Evolutionary conservation across 2,329 filamentous ascomycete species (phyloP), one percentile per base, ranked within the genome.

Genomic region (Alternaria infectoria): DNA sequence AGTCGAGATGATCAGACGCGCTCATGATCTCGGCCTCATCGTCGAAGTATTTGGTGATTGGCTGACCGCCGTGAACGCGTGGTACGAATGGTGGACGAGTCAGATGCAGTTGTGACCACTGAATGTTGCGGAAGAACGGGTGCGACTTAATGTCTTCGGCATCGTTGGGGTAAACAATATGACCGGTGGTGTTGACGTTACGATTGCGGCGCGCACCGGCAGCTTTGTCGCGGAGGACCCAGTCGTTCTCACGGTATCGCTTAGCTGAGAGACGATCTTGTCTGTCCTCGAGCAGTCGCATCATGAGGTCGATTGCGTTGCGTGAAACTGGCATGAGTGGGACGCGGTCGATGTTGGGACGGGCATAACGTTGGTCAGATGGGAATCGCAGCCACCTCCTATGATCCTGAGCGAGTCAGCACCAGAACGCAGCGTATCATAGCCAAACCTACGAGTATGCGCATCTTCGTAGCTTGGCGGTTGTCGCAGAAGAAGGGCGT

Each of bases 141-240:
- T 98, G 96, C 4, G 86, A 81, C 77, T 96, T 97, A 83, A 98
- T 96, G 59, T 97, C 93, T 67, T 92, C 88, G 2, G 92, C 94
- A 73, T 97, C 94, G 65, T 96, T 87, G 0, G 91, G 84, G 72
- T 93, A 95, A 5, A 98, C 94, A 58, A 91, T 90, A 30, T 88
- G 84, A 28, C 85, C 83, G 59, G 80, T 80, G 63, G 84, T 80
- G 69, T 64, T 74, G 66, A 62, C 64, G 64, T 71, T 78, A 51
- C 74, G 73, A 19, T 69, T 57, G 32, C 70, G 70, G 15, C 76
- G 73, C 1, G 67, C 56, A 5, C 74, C 65, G 1, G 71, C 54
- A 12, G 65, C 56, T 28, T 71, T 77, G 71, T 68, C 78, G 66
- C 58, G 65, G 26, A 68, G 70, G 57, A 59, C 65, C 69, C 71